Conservation (phyloP, 208 protist genomes). For the Trypanosomatidae sp. region DNA sequence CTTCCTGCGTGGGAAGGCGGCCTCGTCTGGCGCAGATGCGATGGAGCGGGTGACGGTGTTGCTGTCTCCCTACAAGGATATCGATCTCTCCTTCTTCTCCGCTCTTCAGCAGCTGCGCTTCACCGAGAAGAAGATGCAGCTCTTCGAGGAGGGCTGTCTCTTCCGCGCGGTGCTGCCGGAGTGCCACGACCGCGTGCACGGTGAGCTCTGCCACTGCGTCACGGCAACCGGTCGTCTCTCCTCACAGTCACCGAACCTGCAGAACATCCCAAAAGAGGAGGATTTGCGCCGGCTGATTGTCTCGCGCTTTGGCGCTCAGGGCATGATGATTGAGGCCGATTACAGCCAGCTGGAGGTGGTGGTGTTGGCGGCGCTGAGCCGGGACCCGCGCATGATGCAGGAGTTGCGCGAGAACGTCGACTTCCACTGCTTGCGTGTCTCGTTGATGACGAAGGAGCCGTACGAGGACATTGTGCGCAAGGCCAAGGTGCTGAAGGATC, state of each 20-base stretch:
- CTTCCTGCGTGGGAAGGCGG: constrained; percentile 58
- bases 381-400: constrained; percentile 85
- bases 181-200: constrained; percentile 84
- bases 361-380: constrained; percentile 84
- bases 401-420: constrained; percentile 86
- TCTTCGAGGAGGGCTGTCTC: constrained; percentile 88
- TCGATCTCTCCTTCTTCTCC: constrained; percentile 89
- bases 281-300: constrained; percentile 79
- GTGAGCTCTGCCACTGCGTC: constrained; percentile 88
- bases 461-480: constrained; percentile 89
- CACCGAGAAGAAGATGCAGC: constrained; percentile 90
- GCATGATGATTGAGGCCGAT: constrained; percentile 91
- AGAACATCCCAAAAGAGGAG: constrained; percentile 89
- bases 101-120: constrained; percentile 90
- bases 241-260: constrained; percentile 88
- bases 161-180: constrained; percentile 87
- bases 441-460: constrained; percentile 89
- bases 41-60: constrained; percentile 89
- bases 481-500: constrained; percentile 79
- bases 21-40: constrained; percentile 79
- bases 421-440: constrained; percentile 89
- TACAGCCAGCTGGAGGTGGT: constrained; percentile 92
- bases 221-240: constrained; percentile 88
- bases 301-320: constrained; percentile 79
- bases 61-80: constrained; percentile 69